These are phyloP conservation scores for Micractinium conductrix DNA, from an alignment of 139 green algal genomes.

Conservation along the genomic window DNA sequence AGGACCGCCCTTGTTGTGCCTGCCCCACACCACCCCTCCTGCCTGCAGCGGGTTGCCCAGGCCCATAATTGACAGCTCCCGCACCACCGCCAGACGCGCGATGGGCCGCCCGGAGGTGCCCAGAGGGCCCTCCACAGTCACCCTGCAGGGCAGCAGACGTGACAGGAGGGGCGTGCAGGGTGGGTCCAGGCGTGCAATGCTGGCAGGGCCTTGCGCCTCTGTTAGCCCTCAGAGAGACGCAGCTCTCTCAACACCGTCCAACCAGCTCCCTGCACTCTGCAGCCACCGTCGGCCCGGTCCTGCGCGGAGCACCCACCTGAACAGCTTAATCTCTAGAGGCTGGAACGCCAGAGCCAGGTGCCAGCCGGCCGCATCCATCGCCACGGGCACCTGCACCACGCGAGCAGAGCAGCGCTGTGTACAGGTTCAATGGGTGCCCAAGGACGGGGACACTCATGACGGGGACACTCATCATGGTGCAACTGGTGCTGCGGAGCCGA, in stretches of 20 bases:
- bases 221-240: no score
- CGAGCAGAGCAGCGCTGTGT: no score
- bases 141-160: not conserved
- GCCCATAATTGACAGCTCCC: slow-evolving; percentile 87
- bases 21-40: no score
- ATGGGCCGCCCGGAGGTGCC: not conserved
- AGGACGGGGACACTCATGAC: no score
- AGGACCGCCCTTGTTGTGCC: no score
- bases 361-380: slow-evolving; percentile 80
- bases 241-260: no score
- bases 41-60: slow-evolving; percentile 59
- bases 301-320: slow-evolving; percentile 47
- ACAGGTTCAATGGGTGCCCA: no score
- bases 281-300: no score
- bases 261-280: no score
- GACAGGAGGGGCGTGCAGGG: no score
- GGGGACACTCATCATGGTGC: no score
- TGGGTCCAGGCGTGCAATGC: not conserved
- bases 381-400: slow-evolving; percentile 67
- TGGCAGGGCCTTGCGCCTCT: not conserved
- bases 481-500: no score
- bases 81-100: slow-evolving; percentile 61
- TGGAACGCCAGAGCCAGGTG: slow-evolving; percentile 72
- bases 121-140: slow-evolving; percentile 9
- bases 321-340: slow-evolving; percentile 85